These are phyloP conservation scores for Talaromyces piceae DNA, from an alignment of 2,329 filamentous ascomycete genomes.

Conservation along the genomic window DNA sequence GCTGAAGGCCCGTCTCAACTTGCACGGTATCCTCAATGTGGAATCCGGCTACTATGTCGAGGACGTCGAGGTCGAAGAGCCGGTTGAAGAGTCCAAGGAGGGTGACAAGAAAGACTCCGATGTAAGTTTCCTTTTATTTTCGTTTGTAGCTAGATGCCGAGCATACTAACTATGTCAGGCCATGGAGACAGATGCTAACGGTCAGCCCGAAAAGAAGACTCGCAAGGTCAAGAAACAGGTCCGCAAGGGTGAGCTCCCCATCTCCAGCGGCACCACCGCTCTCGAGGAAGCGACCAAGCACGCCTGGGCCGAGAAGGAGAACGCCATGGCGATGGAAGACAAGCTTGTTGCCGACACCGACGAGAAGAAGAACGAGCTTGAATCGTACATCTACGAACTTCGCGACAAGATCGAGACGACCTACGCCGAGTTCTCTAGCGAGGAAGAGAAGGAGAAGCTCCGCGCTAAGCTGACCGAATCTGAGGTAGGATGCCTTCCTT, in stretches of 20 bases:
- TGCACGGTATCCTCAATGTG: slow-evolving; percentile 92
- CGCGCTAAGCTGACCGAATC: slow-evolving; percentile 71
- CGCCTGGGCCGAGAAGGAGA: slow-evolving; percentile 70
- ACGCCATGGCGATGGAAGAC: slow-evolving; percentile 91
- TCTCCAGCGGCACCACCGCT: slow-evolving; percentile 73
- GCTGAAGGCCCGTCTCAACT: slow-evolving; percentile 92
- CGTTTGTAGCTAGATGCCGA: not conserved
- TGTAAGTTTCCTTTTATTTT: slow-evolving; percentile 25
- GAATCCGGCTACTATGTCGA: slow-evolving; percentile 98
- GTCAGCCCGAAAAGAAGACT: slow-evolving; percentile 68
- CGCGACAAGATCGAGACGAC: slow-evolving; percentile 91
- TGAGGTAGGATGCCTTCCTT: slow-evolving; percentile 61
- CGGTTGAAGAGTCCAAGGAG: slow-evolving; percentile 58
- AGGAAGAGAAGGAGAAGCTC: slow-evolving; percentile 86
- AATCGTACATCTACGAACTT: slow-evolving; percentile 94
- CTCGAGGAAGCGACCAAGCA: slow-evolving; percentile 64
- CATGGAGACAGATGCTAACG: slow-evolving; percentile 73
- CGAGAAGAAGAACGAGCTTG: slow-evolving; percentile 99
- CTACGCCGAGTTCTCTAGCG: slow-evolving; percentile 79
- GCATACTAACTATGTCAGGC: slow-evolving; percentile 51
- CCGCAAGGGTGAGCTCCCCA: slow-evolving; percentile 88
- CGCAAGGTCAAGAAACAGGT: slow-evolving; percentile 99
- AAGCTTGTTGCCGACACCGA: slow-evolving; percentile 97
- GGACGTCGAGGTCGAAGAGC: slow-evolving; percentile 94
- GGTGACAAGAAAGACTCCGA: slow-evolving; percentile 56